phyloP scores from a whole-genome alignment of 2,329 filamentous ascomycete genomes.

The Torrubiella hemipterigena region DNA sequence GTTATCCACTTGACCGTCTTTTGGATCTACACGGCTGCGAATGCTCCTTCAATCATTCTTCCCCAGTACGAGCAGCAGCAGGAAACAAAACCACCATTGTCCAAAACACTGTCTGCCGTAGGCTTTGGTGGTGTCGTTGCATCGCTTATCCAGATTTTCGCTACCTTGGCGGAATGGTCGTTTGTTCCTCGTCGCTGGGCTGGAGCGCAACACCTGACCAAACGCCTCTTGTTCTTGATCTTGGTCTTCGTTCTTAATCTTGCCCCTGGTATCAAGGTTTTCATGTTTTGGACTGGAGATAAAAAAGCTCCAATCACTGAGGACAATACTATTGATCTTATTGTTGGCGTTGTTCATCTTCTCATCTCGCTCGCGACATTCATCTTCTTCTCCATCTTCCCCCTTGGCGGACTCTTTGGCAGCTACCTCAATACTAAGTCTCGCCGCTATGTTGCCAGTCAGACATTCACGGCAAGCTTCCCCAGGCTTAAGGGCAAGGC shows the following conservation, averaged over 20 bases:
- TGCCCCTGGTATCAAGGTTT: slow-evolving; percentile 78
- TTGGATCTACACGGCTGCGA: slow-evolving; percentile 95
- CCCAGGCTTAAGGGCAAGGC: slow-evolving; percentile 79
- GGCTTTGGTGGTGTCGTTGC: slow-evolving; percentile 78
- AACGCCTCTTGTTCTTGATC: slow-evolving; percentile 75
- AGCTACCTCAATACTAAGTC: slow-evolving; percentile 91
- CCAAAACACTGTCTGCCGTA: slow-evolving; percentile 69
- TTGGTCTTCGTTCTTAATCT: slow-evolving; percentile 70
- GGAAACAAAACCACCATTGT: slow-evolving; percentile 60
- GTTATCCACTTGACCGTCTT: slow-evolving; percentile 88
- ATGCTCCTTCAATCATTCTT: slow-evolving; percentile 80
- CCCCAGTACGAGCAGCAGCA: slow-evolving; percentile 67
- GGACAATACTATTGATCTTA: slow-evolving; percentile 42
- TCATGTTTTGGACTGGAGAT: slow-evolving; percentile 38
- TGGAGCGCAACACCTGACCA: slow-evolving; percentile 90
- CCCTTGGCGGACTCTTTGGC: slow-evolving; percentile 84
- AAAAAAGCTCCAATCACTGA: slow-evolving; percentile 11
- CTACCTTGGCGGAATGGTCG: slow-evolving; percentile 80
- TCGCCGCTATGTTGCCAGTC: slow-evolving; percentile 86
- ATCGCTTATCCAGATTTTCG: slow-evolving; percentile 75
- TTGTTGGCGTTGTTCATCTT: slow-evolving; percentile 86
- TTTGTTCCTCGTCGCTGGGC: slow-evolving; percentile 93
- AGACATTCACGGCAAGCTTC: slow-evolving; percentile 95
- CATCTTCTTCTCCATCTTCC: slow-evolving; percentile 91
- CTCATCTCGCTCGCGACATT: slow-evolving; percentile 79